Percentiles rank a stretch among this genome's conserved stretches.
phyloP scores from a whole-genome alignment of 257 asterid genomes.

The Nicotiana paniculata region DNA sequence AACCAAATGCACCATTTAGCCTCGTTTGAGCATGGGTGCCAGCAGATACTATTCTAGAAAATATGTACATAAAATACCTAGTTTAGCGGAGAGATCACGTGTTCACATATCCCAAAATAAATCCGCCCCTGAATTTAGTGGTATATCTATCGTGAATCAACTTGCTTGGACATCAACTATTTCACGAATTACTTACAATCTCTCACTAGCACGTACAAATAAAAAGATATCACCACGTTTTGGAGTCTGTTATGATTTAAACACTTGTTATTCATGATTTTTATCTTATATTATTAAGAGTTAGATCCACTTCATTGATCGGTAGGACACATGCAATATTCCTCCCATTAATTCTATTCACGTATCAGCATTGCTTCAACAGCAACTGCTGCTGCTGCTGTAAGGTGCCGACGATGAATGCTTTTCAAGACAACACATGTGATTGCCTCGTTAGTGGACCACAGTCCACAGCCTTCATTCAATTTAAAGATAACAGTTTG shows the following conservation, averaged over 20 bases:
- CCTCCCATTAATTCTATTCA: neutral
- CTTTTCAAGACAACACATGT: neutral
- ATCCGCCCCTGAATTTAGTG: neutral
- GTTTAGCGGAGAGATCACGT: too few species aligned
- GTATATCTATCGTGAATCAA: too few species aligned
- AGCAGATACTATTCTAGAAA: too few species aligned
- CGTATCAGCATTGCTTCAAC: neutral
- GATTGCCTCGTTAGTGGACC: slow-evolving; percentile 1
- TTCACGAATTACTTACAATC: too few species aligned
- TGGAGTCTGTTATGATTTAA: neutral
- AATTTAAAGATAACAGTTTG: neutral
- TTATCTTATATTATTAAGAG: neutral
- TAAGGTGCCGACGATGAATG: neutral
- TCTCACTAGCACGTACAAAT: too few species aligned
- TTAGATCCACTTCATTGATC: neutral
- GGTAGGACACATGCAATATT: neutral
- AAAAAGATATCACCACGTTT: too few species aligned
- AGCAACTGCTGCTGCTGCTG: neutral
- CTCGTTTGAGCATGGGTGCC: too few species aligned
- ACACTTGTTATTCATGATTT: neutral
- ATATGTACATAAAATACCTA: too few species aligned
- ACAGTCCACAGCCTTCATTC: neutral
- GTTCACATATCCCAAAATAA: too few species aligned
- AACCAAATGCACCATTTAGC: too few species aligned
- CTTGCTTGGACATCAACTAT: neutral